Base-by-base conservation (phyloP, 2,329 filamentous ascomycete genomes). In the Clarireedia sp. region DNA sequence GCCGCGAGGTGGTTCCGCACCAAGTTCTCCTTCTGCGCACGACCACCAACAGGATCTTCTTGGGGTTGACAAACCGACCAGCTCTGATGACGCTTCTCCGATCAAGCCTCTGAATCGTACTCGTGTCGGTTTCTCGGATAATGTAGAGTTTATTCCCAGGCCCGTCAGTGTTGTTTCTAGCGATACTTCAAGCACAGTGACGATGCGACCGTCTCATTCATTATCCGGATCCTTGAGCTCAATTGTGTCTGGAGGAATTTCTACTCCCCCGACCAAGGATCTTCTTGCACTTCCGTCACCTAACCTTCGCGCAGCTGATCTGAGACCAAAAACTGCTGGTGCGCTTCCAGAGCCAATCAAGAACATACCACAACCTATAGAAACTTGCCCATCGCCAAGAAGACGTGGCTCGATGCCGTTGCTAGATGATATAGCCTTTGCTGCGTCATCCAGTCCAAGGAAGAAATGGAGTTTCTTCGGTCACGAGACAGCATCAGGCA, bases 101-200 rank as follows among this genome's bases (percentile, higher is more conserved):
- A 45, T 57, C 9, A 66, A 60, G 48, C 23, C 57, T 21, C 29
- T 62, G 19, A 76, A 78, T 3, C 80, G 83, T 57, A 79, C 83
- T 43, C 78, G 87, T 12, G 90, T 95, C 46, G 88, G 87, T 0
- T 95, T 95, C 66, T 90, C 88, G 1, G 90, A 95, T 60, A 87
- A 82, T 10, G 77, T 95, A 26, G 89, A 95, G 69, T 90, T 87
- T 60, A 91, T 91, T 63, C 87, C 87, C 5, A 81, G 89, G 10
- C 90, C 91, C 0, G 72, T 95, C 17, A 96, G 91, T 2, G 76
- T 91, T 19, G 83, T 95, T 14, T 95, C 90, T 1, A 91, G 85
- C 19, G 90, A 94, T 68, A 90, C 89, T 0, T 86, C 89, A 46
- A 90, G 85, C 66, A 94, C 87, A 2, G 74, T 82, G 53, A 90